Evolutionary conservation across 2,329 filamentous ascomycete genomes (phyloP), one percentile per base, ranked within the genome.

Genomic region (Sarocladium strictum): DNA sequence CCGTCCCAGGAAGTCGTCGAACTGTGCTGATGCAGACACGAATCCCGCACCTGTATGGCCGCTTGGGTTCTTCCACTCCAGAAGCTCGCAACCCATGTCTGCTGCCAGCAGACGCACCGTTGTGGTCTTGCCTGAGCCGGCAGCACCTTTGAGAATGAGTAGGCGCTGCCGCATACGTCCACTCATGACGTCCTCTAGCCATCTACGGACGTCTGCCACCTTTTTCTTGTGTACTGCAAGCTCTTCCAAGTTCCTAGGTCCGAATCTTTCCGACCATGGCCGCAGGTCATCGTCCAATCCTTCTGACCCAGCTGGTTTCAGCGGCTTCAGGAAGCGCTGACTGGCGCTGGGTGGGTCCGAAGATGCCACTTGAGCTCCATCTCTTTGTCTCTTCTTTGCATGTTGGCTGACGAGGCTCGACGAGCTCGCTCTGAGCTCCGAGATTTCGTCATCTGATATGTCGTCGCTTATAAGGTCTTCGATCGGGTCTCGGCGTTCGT

Each of bases 151-250:
- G 41, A 99, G 76, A 26, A 99, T 77, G 55, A 97, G 78, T 55
- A 97, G 66, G 57, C 88, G 81, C 74, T 96, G 84, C 57, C 81
- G 76, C 68, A 81, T 71, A 35, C 76, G 75, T 15, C 89, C 88
- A 24, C 71, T 68, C 58, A 90, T 80, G 17, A 90, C 89, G 64
- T 86, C 82, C 41, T 88, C 83, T 32, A 99, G 73, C 92, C 94
- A 97, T 56, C 73, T 78, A 56, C 85, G 82, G 45, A 97, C 92
- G 70, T 97, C 92, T 2, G 83, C 73, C 5, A 97, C 89, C 69
- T 99, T 99, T 63, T 83, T 94, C 74, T 95, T 97, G 69, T 99
- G 92, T 17, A 99, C 93, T 0, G 88, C 93, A 45, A 99, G 75
- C 71, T 97, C 93, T 15, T 91, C 85, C 12, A 97, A 68, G 61